Base-by-base conservation (phyloP, 345 rosid species). In the Eucalyptus coolabah region DNA sequence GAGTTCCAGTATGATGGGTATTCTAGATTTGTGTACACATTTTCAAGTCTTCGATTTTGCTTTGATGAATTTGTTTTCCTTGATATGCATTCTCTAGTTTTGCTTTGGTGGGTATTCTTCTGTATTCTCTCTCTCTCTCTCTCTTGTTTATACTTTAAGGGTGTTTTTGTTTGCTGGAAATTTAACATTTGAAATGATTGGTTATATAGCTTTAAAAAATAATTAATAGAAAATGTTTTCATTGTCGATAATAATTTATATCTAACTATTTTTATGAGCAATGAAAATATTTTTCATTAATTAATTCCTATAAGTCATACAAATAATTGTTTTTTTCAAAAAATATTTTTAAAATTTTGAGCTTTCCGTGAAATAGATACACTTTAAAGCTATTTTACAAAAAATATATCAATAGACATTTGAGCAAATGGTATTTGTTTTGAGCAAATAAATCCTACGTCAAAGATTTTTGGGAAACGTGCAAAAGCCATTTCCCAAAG, bases 351-450 rank as follows among this genome's bases (percentile, higher is more conserved):
- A 18, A 56, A 56, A 56, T 56, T 56, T 23, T 4, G 28, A 54
- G 0, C 4, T 23, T 56, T 56, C 2, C 3, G 3, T 56, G 1
- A 56, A 56, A 56, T 56, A 9, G 0, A 56, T 0, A 10, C 28
- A 23, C 0, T 4, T 23, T 56, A 9, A 56, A 56, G 12, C 19
- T 56, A 56, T 56, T n/a, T 65, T 65, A 14, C 5, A 15, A n/a
- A 65, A n/a, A 15, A 65, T 14, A n/a, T 65, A n/a, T 65, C 72
- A n/a, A 15, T 14, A 15, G 34, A 15, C 18, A n/a, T n/a, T 30
- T 30, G 30, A 65, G 7, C 37, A 65, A 30, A 30, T n/a, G 72
- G n/a, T 65, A 63, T 65, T 30, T 7, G 72, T n/a, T 30, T 65
- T 14, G 72, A 30, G 34, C 9, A 65, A 30, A 65, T 65, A 2